These are phyloP conservation scores for Wakefieldia striispora DNA, from an alignment of 768 basidiomycete species.

Conservation along the genomic window DNA sequence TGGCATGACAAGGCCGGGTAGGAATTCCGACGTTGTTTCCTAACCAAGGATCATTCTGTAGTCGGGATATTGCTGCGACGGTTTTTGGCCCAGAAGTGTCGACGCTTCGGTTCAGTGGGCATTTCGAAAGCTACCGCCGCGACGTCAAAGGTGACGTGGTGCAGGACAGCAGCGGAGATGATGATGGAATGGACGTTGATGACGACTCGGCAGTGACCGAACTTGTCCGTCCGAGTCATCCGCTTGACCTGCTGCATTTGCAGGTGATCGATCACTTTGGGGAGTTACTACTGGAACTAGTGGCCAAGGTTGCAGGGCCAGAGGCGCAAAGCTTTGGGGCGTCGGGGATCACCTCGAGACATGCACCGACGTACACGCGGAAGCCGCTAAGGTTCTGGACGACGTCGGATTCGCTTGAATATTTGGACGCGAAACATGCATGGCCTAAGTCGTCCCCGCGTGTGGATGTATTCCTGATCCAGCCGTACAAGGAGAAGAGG, in stretches of 20 bases:
- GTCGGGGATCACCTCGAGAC: slow-evolving; percentile 39
- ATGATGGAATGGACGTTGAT: slow-evolving; percentile 62
- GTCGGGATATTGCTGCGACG: slow-evolving; percentile 48
- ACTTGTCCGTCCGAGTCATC: slow-evolving; percentile 47
- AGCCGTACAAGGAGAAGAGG: slow-evolving; percentile 46
- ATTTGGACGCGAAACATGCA: slow-evolving; percentile 43
- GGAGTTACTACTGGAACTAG: slow-evolving; percentile 56
- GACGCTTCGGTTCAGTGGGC: slow-evolving; percentile 39
- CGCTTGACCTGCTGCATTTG: slow-evolving; percentile 63
- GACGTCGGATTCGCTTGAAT: slow-evolving; percentile 55
- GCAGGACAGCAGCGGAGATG: slow-evolving; percentile 27
- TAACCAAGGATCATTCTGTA: slow-evolving; percentile 41
- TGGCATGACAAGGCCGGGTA: slow-evolving; percentile 16
- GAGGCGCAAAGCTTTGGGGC: slow-evolving; percentile 41
- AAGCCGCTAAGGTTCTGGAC: slow-evolving; percentile 51
- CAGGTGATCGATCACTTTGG: slow-evolving; percentile 71
- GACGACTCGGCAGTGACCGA: slow-evolving; percentile 42
- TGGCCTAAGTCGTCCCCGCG: slow-evolving; percentile 40
- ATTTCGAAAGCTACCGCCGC: slow-evolving; percentile 38
- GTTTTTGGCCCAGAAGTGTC: slow-evolving; percentile 44
- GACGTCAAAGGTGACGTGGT: slow-evolving; percentile 31
- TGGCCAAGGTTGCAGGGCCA: slow-evolving; percentile 49
- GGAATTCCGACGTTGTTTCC: slow-evolving; percentile 26
- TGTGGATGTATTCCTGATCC: slow-evolving; percentile 50
- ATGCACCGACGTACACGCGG: slow-evolving; percentile 53